Base-by-base conservation (phyloP, 306 rosid genomes). In the Vigna hirtella region DNA sequence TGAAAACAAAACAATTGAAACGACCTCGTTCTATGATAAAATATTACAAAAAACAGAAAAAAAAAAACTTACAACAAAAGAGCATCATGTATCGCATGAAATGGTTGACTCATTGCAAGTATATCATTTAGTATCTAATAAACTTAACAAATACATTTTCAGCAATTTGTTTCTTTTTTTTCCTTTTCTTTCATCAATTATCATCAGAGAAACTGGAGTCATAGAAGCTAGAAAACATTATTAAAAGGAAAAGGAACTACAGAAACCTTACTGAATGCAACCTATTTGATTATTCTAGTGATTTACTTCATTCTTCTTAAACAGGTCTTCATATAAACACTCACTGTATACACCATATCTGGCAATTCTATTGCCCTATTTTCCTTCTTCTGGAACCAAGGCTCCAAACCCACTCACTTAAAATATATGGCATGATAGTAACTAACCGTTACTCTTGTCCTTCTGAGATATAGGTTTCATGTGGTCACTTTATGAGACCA, bases 1-100 rank as follows among this genome's bases (percentile, higher is more conserved):
- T 74, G 76, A 62, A 42, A 42, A 82, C 24, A 83, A 75, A 79
- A 58, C 80, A 65, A 83, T 43, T 71, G n/a, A 74, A 32, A 78
- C 70, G 30, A 20, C 57, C 36, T 59, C 9, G 14, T 10, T 71
- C 56, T 43, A 50, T 42, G 14, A 65, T 38, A 13, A 66, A 68
- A 16, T 13, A 73, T 53, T 53, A 30, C 45, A 66, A 72, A 42
- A 66, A 62, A 77, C 55, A 68, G 58, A 18, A 49, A 57, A 79
- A 86, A 74, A 62, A 81, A 86, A 70, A 34, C 36, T 53, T 24
- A 57, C 70, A 80, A 45, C 47, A 80, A 73, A 22, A 26, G 55
- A 36, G 50, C 45, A 42, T 9, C 45, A 42, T 9, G 4, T 42
- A 42, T 9, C 0, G 12, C 13, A 42, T 42, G 47, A 42, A 42